Conservation (phyloP, 352 stramenopile genomes). For the Phytophthora podocarpi region DNA sequence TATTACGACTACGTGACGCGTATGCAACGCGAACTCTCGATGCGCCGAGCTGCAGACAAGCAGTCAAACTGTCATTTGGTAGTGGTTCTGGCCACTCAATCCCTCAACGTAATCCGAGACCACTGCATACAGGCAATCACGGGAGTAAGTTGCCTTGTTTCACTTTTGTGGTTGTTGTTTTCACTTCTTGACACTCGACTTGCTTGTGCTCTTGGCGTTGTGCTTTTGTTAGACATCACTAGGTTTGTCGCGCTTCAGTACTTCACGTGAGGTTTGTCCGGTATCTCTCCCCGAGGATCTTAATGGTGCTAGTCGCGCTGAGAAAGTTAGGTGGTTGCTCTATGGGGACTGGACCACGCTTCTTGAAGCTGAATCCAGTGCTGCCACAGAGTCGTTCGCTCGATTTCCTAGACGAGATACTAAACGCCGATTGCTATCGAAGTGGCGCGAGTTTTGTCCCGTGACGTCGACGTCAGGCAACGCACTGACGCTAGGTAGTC, state of each 20-base stretch:
- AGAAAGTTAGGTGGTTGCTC: slow-evolving; percentile 69
- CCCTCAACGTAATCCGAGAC: slow-evolving; percentile 48
- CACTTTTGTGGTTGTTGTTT: neutral
- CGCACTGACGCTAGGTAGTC: slow-evolving; percentile 40
- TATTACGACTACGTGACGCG: slow-evolving; percentile 42
- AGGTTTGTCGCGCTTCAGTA: slow-evolving; percentile 49
- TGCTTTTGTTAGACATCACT: slow-evolving; percentile 41
- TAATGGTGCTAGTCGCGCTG: slow-evolving; percentile 32
- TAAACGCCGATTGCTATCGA: slow-evolving; percentile 39
- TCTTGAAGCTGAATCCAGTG: slow-evolving; percentile 12
- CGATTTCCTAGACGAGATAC: slow-evolving; percentile 32
- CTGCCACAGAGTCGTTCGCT: slow-evolving; percentile 3
- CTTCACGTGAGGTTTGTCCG: slow-evolving; percentile 37
- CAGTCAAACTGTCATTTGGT: slow-evolving; percentile 41
- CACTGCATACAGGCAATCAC: slow-evolving; percentile 69
- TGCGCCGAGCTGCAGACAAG: slow-evolving; percentile 2
- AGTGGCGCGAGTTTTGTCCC: slow-evolving; percentile 70
- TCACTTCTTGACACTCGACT: slow-evolving; percentile 2
- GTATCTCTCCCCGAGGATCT: slow-evolving; percentile 50
- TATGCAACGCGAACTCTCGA: slow-evolving; percentile 23
- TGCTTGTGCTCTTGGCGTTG: neutral
- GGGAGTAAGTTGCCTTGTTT: slow-evolving; percentile 40
- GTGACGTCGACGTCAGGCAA: slow-evolving; percentile 41
- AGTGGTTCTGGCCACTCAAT: slow-evolving; percentile 50
- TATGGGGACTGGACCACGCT: slow-evolving; percentile 58